Conservation (phyloP, 305 asterid species). For the Ilex paraguariensis region DNA sequence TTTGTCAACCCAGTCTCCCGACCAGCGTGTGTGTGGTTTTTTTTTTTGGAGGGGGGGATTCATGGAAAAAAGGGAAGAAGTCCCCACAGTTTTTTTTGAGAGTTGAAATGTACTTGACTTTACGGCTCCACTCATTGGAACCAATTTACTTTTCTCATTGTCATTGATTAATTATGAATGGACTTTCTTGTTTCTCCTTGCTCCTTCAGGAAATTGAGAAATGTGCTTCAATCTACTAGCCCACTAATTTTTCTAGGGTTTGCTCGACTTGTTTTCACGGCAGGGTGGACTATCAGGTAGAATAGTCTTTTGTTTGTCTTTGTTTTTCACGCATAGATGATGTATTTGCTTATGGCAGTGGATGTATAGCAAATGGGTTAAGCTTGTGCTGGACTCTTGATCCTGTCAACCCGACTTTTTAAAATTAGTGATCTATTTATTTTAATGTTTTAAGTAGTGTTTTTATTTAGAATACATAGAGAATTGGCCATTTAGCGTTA, state of each 20-base stretch:
- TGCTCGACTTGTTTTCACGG: conserved; percentile 69
- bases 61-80: not conserved
- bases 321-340: not conserved
- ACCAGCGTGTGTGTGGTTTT: too few relatives aligned
- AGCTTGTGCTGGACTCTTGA: too few relatives aligned
- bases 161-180: conserved; percentile 12
- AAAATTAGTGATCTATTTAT: too few relatives aligned
- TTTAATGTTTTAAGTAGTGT: too few relatives aligned
- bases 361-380: not conserved
- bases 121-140: not conserved
- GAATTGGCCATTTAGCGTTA: too few relatives aligned
- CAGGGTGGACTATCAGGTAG: conserved; percentile 91
- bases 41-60: too few relatives aligned
- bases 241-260: conserved; percentile 80
- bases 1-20: too few relatives aligned
- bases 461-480: too few relatives aligned
- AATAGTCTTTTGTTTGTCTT: conserved; percentile 3
- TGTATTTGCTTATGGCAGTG: not conserved
- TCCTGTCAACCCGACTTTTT: too few relatives aligned
- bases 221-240: conserved; percentile 51
- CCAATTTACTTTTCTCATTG: not conserved
- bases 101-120: not conserved
- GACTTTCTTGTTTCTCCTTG: conserved; percentile 23
- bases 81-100: not conserved
- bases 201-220: conserved; percentile 50